Evolutionary conservation across 1,284 basidiomycete species (phyloP).

Genomic region (Trametes hirsuta): DNA sequence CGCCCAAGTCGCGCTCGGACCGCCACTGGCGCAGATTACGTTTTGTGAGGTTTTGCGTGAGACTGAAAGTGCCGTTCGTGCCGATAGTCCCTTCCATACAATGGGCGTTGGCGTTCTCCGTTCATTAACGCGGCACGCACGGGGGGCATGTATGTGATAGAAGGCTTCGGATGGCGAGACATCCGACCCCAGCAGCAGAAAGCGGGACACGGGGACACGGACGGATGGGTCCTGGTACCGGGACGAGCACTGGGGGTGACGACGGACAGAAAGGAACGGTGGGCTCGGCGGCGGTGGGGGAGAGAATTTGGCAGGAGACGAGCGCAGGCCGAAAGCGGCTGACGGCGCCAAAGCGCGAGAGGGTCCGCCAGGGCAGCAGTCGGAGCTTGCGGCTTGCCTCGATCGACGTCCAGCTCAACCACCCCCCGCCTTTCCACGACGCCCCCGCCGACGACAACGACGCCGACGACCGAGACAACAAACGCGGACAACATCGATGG

Average conservation of each 20-base stretch:
- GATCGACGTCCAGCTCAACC: slow-evolving; percentile 24
- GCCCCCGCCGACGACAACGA: slow-evolving; percentile 19
- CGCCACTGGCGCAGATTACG: slow-evolving; percentile 7
- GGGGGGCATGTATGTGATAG: not conserved
- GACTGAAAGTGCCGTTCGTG: slow-evolving; percentile 3
- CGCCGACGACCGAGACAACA: slow-evolving; percentile 21
- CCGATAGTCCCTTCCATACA: slow-evolving; percentile 6
- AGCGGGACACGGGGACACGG: not conserved
- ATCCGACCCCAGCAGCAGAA: not conserved
- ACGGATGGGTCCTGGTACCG: not conserved
- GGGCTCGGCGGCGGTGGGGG: not conserved
- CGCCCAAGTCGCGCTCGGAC: slow-evolving; percentile 7
- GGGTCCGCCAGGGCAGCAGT: not conserved
- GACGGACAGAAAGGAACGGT: not conserved
- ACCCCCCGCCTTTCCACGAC: slow-evolving; percentile 21
- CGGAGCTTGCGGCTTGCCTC: slow-evolving; percentile 19
- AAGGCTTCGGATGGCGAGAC: not conserved
- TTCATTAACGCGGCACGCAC: slow-evolving; percentile 11
- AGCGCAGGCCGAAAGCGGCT: slow-evolving; percentile 25
- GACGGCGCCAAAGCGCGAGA: slow-evolving; percentile 25
- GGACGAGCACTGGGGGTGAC: not conserved
- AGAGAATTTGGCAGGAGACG: slow-evolving; percentile 14
- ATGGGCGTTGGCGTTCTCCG: slow-evolving; percentile 2
- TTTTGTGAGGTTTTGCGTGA: slow-evolving; percentile 2
- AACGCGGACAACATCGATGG: slow-evolving; percentile 30